Evolutionary conservation across 75 land plant species (phyloP), one percentile per base, ranked within the genome.

Genomic region (Gnetum montanum): DNA sequence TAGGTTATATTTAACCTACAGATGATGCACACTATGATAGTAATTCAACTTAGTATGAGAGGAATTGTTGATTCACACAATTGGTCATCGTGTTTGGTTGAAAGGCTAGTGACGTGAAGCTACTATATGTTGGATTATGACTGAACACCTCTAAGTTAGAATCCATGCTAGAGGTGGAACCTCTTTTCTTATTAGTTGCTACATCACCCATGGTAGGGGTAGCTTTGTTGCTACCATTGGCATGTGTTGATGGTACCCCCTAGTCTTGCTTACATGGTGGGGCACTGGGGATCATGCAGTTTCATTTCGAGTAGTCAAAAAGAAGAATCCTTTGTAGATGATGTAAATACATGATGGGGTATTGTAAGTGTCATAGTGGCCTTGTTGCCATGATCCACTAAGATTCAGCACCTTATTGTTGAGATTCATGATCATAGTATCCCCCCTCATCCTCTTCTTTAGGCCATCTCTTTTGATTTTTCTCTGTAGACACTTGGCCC

Each of bases 101-200:
- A 68, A 63, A 67, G 60, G 63, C 70, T 65, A 71, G 69, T 75
- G 78, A 64, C 75, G 57, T 62, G 61, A 75, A 75, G 70, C 78
- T 75, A 75, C 69, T 70, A 34, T 70, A 65, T 63, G 78, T 70
- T 24, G 58, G 75, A 75, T 70, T 75, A 75, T 75, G 75, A 75
- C 70, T 70, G 65, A 75, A 70, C 62, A 58, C 74, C 75, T 70
- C 78, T 75, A 75, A 75, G 78, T 75, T 75, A 75, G 69, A 75
- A 70, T 75, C 78, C 78, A 70, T 43, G 62, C 74, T 75, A 74
- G 55, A 52, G 16, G 55, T 25, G 8, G 54, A 3, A 16, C 43
- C 4, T 41, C n/a, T 3, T 41, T 16, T 15, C n/a, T 41, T 16
- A 3, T 41, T 0, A 5, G 16, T 0, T 13, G n/a, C 16, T 3